These are phyloP conservation scores for Aegle marmelos DNA, from an alignment of 345 rosid species.

Conservation along the genomic window DNA sequence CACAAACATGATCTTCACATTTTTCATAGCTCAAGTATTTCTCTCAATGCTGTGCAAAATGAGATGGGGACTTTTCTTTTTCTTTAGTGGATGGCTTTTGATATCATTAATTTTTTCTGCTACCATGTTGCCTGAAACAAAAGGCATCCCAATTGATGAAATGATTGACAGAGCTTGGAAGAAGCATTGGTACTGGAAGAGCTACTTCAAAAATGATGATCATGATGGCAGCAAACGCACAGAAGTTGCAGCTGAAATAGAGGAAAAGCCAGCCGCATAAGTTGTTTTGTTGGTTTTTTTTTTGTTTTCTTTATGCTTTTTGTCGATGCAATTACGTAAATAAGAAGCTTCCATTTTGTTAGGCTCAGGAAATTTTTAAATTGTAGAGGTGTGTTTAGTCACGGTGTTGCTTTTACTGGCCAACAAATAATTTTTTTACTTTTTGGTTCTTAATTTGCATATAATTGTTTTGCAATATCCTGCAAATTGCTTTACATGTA, in stretches of 20 bases:
- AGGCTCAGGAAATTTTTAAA: background rate
- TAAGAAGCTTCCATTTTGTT: background rate
- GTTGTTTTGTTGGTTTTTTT: background rate
- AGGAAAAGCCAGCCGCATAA: background rate
- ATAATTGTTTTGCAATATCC: background rate
- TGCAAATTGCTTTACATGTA: background rate
- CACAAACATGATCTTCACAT: constrained; percentile 51
- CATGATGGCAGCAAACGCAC: constrained; percentile 9
- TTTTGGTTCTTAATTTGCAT: background rate
- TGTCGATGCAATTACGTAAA: background rate
- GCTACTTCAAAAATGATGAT: constrained; percentile 12
- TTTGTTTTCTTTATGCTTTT: background rate
- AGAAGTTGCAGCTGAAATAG: background rate
- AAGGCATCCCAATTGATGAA: constrained; percentile 56
- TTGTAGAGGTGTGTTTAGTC: background rate
- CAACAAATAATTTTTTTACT: background rate
- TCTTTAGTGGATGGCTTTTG: constrained; percentile 47
- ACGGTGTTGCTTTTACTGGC: background rate
- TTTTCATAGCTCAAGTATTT: constrained; percentile 57
- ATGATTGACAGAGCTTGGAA: constrained; percentile 58
- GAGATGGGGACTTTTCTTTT: constrained; percentile 50
- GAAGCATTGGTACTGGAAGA: constrained; percentile 68
- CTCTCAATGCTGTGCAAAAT: constrained; percentile 47
- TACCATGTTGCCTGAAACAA: constrained; percentile 58
- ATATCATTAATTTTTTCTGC: constrained; percentile 27